phyloP scores from a whole-genome alignment of 352 stramenopile species.

The Phytophthora crassamura region DNA sequence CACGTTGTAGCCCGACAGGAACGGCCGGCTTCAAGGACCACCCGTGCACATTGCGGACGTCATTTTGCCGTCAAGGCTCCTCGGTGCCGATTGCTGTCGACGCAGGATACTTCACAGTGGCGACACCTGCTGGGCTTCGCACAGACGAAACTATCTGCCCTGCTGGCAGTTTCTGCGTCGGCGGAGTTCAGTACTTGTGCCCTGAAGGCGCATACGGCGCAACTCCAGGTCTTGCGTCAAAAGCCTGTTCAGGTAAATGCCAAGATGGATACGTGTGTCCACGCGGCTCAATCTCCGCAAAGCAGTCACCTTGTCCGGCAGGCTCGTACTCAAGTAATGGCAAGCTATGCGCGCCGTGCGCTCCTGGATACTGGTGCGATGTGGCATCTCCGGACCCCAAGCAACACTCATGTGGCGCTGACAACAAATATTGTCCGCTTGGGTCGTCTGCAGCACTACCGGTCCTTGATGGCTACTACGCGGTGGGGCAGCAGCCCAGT shows the following conservation, averaged over 20 bases:
- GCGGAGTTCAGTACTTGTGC: conserved; percentile 57
- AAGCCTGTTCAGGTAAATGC: conserved; percentile 59
- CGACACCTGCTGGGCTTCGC: conserved; percentile 41
- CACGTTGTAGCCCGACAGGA: conserved; percentile 44
- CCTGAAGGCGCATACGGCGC: conserved; percentile 59
- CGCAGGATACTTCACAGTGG: conserved; percentile 56
- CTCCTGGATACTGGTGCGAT: conserved; percentile 66
- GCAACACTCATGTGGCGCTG: conserved; percentile 59
- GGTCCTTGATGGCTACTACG: conserved; percentile 52
- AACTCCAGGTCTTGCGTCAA: conserved; percentile 48
- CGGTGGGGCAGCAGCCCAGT: conserved; percentile 38
- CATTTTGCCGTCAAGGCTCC: conserved; percentile 62
- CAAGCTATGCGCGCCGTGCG: conserved; percentile 56
- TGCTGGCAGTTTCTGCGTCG: conserved; percentile 64
- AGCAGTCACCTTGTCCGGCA: conserved; percentile 54
- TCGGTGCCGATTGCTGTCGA: conserved; percentile 41
- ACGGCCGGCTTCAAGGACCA: conserved; percentile 42
- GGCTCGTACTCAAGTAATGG: conserved; percentile 68
- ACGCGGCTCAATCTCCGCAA: conserved; percentile 48
- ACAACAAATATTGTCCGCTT: conserved; percentile 59
- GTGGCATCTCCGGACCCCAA: conserved; percentile 47
- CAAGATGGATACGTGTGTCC: conserved; percentile 64
- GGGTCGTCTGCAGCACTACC: conserved; percentile 41
- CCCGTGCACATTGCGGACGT: conserved; percentile 43
- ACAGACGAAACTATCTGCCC: conserved; percentile 65